Base-by-base conservation (phyloP, 768 basidiomycete genomes). In the Russula olivacea region DNA sequence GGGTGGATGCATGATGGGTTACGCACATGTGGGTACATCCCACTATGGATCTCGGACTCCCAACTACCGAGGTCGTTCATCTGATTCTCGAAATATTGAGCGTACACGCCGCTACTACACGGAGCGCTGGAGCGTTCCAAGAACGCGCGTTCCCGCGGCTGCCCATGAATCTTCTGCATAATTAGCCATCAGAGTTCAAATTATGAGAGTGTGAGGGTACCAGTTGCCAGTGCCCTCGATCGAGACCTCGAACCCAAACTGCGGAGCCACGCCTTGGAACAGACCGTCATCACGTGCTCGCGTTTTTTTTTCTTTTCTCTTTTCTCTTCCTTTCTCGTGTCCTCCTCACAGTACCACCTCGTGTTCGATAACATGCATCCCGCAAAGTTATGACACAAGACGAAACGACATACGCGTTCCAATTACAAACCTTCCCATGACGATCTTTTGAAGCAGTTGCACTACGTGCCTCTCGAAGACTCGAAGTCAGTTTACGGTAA, bases 121-220 rank as follows among this genome's bases (percentile, higher is more conserved):
- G 0, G 89, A 89, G 36, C 81, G 75, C 66, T 81, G 77, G 61
- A 93, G 86, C 1, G 90, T 93, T 2, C 82, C 85, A 0, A 89
- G 77, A 3, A 94, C 93, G 7, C 93, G 85, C 11, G 93, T 93
- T 1, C 93, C 93, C 19, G 85, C 88, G 0, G 91, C 90, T 0
- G 89, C 93, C 93, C 93, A 96, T 3, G 78, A 92, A 61, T 94
- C 93, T 0, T 92, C 92, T 88, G 55, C 30, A 25, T 12, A 1
- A 12, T 36, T 36, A 36, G 36, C 12, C 36, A n/a, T 11, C 36
- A 32, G 4, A 58, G 21, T 4, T 36, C 12, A 36, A 36, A 14
- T 12, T 12, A 12, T 12, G 10, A 19, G 8, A 40, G 38, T 17
- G 25, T 10, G 14, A 72, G n/a, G 77, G 55, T 53, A 86, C 88